Evolutionary conservation across 257 asterid species (phyloP).

Genomic region (Mentha longifolia): DNA sequence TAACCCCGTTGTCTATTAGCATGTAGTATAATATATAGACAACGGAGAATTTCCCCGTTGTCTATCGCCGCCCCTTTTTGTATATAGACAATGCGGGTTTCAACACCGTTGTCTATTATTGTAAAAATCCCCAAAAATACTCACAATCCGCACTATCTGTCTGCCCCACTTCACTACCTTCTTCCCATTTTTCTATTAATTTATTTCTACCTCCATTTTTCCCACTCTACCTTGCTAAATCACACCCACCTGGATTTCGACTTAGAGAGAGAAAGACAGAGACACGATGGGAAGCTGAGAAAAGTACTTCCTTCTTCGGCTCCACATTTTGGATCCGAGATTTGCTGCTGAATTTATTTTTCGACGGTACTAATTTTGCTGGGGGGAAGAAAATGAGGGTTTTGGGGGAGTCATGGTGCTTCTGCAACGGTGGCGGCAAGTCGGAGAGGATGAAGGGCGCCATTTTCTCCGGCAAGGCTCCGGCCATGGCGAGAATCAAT

Average conservation of each 20-base stretch:
- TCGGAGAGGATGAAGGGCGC: conserved; percentile 84
- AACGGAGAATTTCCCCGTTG: too few relatives aligned
- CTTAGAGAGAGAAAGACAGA: conserved; percentile 12
- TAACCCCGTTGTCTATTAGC: too few relatives aligned
- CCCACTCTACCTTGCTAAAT: conserved; percentile 23
- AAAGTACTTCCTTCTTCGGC: conserved; percentile 39
- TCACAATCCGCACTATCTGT: conserved; percentile 9
- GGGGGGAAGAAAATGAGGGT: conserved; percentile 58
- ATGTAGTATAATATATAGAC: too few relatives aligned
- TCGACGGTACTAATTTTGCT: not conserved
- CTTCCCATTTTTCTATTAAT: not conserved
- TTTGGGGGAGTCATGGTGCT: conserved; percentile 87
- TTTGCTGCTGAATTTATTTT: conserved; percentile 20
- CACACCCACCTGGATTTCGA: conserved; percentile 43
- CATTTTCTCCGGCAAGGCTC: conserved; percentile 75
- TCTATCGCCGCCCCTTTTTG: too few relatives aligned
- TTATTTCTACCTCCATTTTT: not conserved
- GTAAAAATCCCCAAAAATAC: too few relatives aligned
- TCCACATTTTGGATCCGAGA: conserved; percentile 54
- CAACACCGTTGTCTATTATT: too few relatives aligned
- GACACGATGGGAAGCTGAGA: conserved; percentile 22
- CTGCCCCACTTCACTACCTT: conserved; percentile 12
- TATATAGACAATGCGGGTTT: too few relatives aligned
- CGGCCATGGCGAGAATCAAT: conserved; percentile 74
- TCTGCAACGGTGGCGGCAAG: conserved; percentile 96